Conservation (phyloP, 495 filamentous ascomycete genomes). For the Bathelium albidoporum region DNA sequence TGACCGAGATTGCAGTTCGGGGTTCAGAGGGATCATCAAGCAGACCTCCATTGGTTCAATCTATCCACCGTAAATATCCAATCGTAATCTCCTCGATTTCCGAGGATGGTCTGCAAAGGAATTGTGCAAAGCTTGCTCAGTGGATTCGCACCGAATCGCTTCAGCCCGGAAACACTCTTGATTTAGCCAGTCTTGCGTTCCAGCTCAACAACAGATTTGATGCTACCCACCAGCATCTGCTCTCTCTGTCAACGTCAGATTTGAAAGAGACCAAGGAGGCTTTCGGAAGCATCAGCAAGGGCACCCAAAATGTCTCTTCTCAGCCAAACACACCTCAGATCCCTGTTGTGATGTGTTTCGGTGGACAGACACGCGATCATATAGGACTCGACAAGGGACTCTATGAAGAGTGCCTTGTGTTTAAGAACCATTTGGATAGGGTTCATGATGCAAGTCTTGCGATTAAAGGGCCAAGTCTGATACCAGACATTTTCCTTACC, state of each 20-base stretch:
- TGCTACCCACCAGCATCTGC: not conserved
- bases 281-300: not conserved
- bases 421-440: not conserved
- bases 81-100: not conserved
- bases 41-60: not conserved
- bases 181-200: not conserved
- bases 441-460: not conserved
- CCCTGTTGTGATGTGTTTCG: not conserved
- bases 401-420: not conserved
- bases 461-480: not conserved
- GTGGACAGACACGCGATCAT: not conserved
- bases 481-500: constrained; percentile 40
- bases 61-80: not conserved
- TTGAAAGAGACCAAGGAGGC: not conserved
- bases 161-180: not conserved
- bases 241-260: not conserved
- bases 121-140: not conserved
- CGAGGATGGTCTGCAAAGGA: not conserved
- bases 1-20: not conserved
- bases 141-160: not conserved
- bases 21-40: not conserved
- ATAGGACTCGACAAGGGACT: not conserved
- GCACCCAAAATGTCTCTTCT: not conserved
- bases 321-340: not conserved
- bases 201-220: not conserved